Percentiles rank a stretch among this genome's conserved stretches.
Evolutionary conservation across 768 basidiomycete genomes (phyloP).

Genomic region (Trametes punicea): DNA sequence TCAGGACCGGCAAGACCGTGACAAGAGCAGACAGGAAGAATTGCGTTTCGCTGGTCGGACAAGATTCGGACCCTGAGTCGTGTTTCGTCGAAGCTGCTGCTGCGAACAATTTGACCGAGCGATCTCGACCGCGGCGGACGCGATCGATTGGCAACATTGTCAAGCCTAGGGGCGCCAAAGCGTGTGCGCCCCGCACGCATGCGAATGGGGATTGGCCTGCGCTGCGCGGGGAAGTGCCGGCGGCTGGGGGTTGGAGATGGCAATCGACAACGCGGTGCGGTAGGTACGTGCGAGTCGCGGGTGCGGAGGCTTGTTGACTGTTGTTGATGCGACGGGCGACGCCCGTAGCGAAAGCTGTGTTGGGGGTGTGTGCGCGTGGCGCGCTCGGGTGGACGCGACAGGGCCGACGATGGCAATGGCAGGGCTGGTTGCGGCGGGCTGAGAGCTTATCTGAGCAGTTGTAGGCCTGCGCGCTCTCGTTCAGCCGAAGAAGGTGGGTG

Average conservation of each 20-base stretch:
- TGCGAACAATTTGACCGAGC: neutral
- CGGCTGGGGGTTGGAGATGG: neutral
- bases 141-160: neutral
- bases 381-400: neutral
- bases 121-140: constrained; percentile 5
- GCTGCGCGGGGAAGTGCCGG: neutral
- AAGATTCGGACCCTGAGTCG: constrained; percentile 11
- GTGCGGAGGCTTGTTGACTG: neutral
- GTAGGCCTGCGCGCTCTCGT: neutral
- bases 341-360: constrained; percentile 1
- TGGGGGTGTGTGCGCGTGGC: neutral
- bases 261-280: neutral
- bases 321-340: constrained; percentile 10
- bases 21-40: neutral
- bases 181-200: neutral
- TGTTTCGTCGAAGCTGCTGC: neutral
- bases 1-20: neutral
- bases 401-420: neutral
- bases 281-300: neutral
- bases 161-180: neutral
- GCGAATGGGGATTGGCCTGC: neutral
- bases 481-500: neutral
- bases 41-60: constrained; percentile 8
- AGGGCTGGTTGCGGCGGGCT: neutral
- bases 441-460: constrained; percentile 5